Conservation (phyloP, 495 filamentous ascomycete genomes). For the Rhypophila decipiens region DNA sequence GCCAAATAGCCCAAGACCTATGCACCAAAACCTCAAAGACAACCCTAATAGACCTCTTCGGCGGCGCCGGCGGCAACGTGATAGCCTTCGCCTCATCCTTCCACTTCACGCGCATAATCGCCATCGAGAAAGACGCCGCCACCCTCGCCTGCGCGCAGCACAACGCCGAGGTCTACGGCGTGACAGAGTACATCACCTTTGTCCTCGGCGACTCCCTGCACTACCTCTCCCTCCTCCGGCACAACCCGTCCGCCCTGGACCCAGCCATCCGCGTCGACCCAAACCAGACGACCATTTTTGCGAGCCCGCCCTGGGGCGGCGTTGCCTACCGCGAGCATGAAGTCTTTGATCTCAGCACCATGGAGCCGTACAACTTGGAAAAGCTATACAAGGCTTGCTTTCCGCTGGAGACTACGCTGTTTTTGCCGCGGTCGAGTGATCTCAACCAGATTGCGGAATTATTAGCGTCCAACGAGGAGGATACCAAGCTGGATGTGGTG, state of each 20-base stretch:
- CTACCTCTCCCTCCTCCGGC: conserved; percentile 27
- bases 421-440: conserved; percentile 84
- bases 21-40: conserved; percentile 30
- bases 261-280: conserved; percentile 30
- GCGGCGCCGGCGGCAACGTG: conserved; percentile 87
- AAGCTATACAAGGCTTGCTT: conserved; percentile 55
- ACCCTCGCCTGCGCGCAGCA: conserved; percentile 83
- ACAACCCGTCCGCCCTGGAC: conserved; percentile 7
- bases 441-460: conserved; percentile 70
- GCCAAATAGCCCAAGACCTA: conserved; percentile 74
- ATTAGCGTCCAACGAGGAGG: conserved; percentile 32
- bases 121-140: conserved; percentile 73
- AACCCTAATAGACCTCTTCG: conserved; percentile 79
- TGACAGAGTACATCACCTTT: conserved; percentile 68
- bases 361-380: conserved; percentile 77
- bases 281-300: conserved; percentile 61
- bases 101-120: conserved; percentile 74
- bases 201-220: conserved; percentile 77
- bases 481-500: conserved; percentile 57
- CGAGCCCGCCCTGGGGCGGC: conserved; percentile 93
- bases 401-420: conserved; percentile 56
- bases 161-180: conserved; percentile 85
- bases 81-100: conserved; percentile 82
- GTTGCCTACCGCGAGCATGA: conserved; percentile 69
- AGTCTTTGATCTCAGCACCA: conserved; percentile 77